Evolutionary conservation across 225 moss, liverwort and hornwort genomes (phyloP).

Genomic region (Ulota crispa): DNA sequence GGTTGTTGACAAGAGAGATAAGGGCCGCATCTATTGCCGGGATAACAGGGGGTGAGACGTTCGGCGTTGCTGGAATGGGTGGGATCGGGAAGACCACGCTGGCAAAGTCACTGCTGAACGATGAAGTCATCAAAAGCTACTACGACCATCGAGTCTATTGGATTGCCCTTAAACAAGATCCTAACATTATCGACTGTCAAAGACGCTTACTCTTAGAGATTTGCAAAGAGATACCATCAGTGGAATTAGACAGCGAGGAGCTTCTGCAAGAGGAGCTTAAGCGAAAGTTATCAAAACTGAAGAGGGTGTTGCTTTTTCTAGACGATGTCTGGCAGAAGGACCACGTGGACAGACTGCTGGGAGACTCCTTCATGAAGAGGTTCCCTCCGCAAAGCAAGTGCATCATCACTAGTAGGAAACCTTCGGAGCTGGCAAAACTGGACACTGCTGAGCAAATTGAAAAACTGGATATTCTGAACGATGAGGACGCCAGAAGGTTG

Average conservation of each 20-base stretch:
- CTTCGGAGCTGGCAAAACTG: conserved; percentile 33
- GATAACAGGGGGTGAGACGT: conserved; percentile 41
- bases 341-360: conserved; percentile 41
- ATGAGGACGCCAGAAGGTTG: conserved; percentile 26
- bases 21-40: conserved; percentile 28
- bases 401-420: conserved; percentile 42
- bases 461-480: conserved; percentile 30
- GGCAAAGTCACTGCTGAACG: conserved; percentile 23
- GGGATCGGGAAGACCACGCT: conserved; percentile 48
- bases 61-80: conserved; percentile 41
- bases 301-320: conserved; percentile 30
- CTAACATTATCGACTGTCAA: conserved; percentile 31
- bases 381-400: conserved; percentile 47
- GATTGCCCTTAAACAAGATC: conserved; percentile 22
- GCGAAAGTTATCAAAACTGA: conserved; percentile 14
- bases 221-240: conserved; percentile 40
- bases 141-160: conserved; percentile 44
- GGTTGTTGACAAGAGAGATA: conserved; percentile 32
- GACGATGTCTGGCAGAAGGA: conserved; percentile 50
- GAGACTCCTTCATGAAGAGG: conserved; percentile 25
- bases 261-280: conserved; percentile 28
- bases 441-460: conserved; percentile 3
- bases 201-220: conserved; percentile 31
- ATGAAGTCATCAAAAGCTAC: conserved; percentile 25
- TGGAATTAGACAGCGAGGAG: conserved; percentile 17